A percentile compares a stretch with the other conserved stretches of the same genome.
Evolutionary conservation across 345 rosid genomes (phyloP).

Genomic region (Lumnitzera littorea): DNA sequence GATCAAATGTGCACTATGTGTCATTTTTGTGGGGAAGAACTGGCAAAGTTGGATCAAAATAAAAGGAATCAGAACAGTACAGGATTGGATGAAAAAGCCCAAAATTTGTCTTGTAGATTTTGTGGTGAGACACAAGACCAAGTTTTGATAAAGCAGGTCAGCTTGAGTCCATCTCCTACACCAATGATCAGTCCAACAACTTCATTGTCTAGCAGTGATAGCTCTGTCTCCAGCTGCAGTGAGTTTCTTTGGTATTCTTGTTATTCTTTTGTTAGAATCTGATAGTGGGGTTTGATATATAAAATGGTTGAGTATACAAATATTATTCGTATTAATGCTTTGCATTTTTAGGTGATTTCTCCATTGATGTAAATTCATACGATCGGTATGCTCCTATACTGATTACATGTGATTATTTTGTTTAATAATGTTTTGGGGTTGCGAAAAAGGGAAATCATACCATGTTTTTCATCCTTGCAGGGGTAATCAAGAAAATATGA

Average conservation of each 20-base stretch:
- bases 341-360: constrained; percentile 52
- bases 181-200: constrained; percentile 53
- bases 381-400: constrained; percentile 33
- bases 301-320: neutral
- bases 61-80: constrained; percentile 21
- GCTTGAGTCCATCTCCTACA: constrained; percentile 17
- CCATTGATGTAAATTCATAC: constrained; percentile 53
- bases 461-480: constrained; percentile 20
- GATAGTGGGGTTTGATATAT: neutral
- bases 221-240: constrained; percentile 65
- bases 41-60: constrained; percentile 18
- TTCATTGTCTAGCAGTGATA: constrained; percentile 55
- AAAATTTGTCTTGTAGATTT: constrained; percentile 31
- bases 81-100: constrained; percentile 22
- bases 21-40: constrained; percentile 37
- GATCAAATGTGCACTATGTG: constrained; percentile 35
- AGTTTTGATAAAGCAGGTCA: constrained; percentile 19
- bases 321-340: constrained; percentile 5
- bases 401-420: constrained; percentile 2
- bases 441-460: neutral
- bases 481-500: constrained; percentile 32
- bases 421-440: neutral
- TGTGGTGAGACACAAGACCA: constrained; percentile 42
- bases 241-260: constrained; percentile 10
- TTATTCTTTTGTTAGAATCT: neutral